Base-by-base conservation (phyloP, 345 rosid genomes). In the Nephelium lappaceum region DNA sequence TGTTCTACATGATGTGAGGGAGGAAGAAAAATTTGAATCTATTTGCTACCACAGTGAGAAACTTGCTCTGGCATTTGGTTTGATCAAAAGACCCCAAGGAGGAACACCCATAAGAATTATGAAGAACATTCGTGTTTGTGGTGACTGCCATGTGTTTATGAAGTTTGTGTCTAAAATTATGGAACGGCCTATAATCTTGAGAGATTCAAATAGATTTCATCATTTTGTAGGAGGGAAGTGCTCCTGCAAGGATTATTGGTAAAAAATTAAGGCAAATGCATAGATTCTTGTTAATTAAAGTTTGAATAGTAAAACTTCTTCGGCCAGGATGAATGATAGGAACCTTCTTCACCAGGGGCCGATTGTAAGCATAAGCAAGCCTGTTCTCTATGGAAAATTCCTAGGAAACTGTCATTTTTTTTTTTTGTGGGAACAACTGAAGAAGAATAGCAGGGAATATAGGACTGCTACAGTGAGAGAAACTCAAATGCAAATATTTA, bases 171-270 rank as follows among this genome's bases (percentile, higher is more conserved):
- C 92, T 25, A 61, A 81, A 74, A 23, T 74, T 68, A 78, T 74
- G 0, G 85, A 87, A 23, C 80, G 91, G 67, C 23, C 72, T 6
- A 77, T 88, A 76, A 78, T 80, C 72, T 82, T 91, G 77, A 85
- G 94, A 79, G 92, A 91, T 86, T 83, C 87, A 16, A 91, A 81
- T 67, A 87, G 91, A 74, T 91, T 83, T 71, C 94, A 91, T 84
- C 94, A 89, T 89, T 88, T 89, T 82, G 74, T 63, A 27, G 87
- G 67, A 38, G 94, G 92, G 38, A 77, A 86, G 57, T 91, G 94
- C 81, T 91, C 92, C 55, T 91, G 94, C 80, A 86, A 81, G 62
- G 92, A 91, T 72, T 70, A 64, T 71, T 89, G 94, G 94, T 86
- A 73, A 82, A 24, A 36, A 45, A 8, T 74, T 38, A 24, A 24